Conservation (phyloP, 2,329 filamentous ascomycete genomes). For the Trichoderma koningiopsis region DNA sequence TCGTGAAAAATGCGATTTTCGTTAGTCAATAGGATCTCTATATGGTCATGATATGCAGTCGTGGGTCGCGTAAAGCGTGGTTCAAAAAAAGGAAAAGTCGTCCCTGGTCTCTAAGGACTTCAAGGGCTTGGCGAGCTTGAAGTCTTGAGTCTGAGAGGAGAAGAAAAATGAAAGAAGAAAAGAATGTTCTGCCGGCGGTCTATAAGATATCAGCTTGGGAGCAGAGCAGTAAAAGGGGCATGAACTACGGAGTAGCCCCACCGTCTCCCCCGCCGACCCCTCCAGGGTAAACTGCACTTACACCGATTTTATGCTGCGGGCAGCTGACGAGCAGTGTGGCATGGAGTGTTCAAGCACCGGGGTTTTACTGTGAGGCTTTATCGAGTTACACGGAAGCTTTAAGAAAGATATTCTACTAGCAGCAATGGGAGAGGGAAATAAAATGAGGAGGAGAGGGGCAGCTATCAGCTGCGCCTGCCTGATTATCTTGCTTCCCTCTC, state of each 20-base stretch:
- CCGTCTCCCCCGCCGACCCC: constrained; percentile 16
- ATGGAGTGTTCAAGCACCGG: no score
- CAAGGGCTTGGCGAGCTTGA: neutral
- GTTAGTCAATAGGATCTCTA: neutral
- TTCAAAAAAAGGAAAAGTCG: neutral
- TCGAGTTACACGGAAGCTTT: neutral
- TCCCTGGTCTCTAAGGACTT: neutral
- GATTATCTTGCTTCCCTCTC: neutral
- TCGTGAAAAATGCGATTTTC: neutral
- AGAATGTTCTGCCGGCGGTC: neutral
- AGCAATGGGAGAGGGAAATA: no score
- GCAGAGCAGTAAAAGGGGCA: constrained; percentile 23
- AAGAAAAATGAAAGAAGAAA: neutral
- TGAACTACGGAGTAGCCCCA: constrained; percentile 21
- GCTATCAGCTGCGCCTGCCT: neutral
- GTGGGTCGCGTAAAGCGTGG: constrained; percentile 4
- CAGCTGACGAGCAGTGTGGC: neutral
- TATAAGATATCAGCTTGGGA: constrained; percentile 13
- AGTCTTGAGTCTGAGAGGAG: neutral
- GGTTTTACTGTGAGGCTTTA: neutral
- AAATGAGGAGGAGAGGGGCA: no score
- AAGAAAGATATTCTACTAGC: no score
- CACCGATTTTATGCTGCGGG: constrained; percentile 3
- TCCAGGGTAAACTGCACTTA: constrained; percentile 19
- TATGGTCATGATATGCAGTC: constrained; percentile 18